Conservation (phyloP, 495 filamentous ascomycete genomes). For the Tuber indicum region DNA sequence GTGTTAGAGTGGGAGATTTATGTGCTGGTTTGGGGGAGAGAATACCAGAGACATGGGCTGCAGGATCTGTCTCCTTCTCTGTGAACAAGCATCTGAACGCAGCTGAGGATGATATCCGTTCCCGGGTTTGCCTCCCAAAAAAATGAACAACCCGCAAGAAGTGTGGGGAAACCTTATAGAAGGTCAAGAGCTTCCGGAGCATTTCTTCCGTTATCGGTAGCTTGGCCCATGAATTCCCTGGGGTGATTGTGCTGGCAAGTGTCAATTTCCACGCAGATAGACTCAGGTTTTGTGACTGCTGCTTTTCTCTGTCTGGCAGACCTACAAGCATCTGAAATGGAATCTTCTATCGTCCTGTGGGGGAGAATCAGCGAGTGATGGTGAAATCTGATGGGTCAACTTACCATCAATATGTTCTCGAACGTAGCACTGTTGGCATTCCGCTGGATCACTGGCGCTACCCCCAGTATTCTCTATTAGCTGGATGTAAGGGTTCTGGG, state of each 20-base stretch:
- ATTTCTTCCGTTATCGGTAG: constrained; percentile 14
- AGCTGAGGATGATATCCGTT: constrained; percentile 3
- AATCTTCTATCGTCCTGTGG: constrained; percentile 9
- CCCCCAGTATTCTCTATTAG: neutral
- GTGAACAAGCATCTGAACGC: constrained; percentile 6
- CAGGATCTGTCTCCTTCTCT: neutral
- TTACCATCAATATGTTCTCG: constrained; percentile 14
- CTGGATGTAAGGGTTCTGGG: neutral
- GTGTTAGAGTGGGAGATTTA: neutral
- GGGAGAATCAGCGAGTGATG: neutral
- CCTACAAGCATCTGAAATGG: constrained; percentile 12
- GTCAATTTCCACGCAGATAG: neutral
- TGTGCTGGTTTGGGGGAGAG: neutral
- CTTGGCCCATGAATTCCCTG: constrained; percentile 9
- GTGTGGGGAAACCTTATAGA: constrained; percentile 13
- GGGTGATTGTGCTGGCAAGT: neutral
- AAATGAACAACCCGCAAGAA: constrained; percentile 11
- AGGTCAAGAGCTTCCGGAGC: constrained; percentile 18
- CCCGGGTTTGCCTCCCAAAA: constrained; percentile 2
- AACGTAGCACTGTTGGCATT: neutral
- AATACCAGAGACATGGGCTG: neutral
- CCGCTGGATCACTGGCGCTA: neutral
- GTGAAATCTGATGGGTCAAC: neutral
- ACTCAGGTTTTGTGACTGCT: neutral
- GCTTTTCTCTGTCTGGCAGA: neutral